Base-by-base conservation (phyloP, 2,329 filamentous ascomycete species). In the Pseudogymnoascus sp. region DNA sequence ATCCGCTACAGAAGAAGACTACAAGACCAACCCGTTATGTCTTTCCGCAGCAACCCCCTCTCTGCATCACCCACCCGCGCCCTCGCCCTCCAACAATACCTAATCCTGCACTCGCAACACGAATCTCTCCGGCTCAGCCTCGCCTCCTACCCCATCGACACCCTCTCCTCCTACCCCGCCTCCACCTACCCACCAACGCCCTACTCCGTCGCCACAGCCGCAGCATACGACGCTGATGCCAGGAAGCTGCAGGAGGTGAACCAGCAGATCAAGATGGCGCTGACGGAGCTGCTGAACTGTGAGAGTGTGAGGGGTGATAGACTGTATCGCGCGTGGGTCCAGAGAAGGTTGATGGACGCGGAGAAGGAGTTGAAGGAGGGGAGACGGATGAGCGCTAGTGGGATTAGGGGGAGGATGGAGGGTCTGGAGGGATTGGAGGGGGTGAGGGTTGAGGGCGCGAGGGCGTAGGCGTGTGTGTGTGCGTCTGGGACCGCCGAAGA, bases 261-360 rank as follows among this genome's bases (percentile, higher is more conserved):
- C 64, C 73, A 78, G 58, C 76, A 79, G 64, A 81, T 81, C 70
- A 81, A 82, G 65, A 74, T 73, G 18, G 80, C 78, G 8, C 73
- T 83, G 57, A 82, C 79, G 9, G 78, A 81, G 62, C 71, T 83
- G 1, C 70, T 83, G 60, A 82, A 82, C 64, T 80, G 78, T 54
- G 77, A 79, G 14, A 74, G 74, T 39, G 79, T 81, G 3, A 75
- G 74, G 39, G 67, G 71, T 8, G 79, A 82, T 68, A 68, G 71
- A 1, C 74, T 74, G 62, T 75, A 76, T 65, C 73, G 80, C 39
- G 70, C 71, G 14, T 82, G 79, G 78, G 75, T 82, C 11, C 80
- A 82, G 65, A 74, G 73, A 4, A 72, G 77, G 54, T 70, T 83
- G 54, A 80, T 82, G 77, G 79, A 81, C 60, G 75, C 77, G 1